Conservation (phyloP, 805 yeast species). For the Yamadazyma philogaea region DNA sequence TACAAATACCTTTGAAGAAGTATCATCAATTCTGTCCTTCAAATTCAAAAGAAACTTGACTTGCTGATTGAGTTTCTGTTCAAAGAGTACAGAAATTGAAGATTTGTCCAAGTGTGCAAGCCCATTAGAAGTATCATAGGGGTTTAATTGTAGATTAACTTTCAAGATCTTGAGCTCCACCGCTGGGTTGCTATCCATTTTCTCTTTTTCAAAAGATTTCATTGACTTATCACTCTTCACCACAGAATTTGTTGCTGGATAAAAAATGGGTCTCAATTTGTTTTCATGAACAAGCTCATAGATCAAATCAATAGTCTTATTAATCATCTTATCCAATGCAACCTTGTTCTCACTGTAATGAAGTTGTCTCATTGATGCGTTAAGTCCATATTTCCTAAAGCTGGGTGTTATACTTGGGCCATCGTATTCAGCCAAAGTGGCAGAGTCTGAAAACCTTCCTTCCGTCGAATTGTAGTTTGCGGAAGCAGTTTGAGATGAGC, state of each 20-base stretch:
- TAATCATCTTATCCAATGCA: conserved; percentile 60
- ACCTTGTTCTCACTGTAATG: conserved; percentile 72
- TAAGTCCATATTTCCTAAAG: conserved; percentile 22
- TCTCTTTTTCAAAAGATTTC: conserved; percentile 11
- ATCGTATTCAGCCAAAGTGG: conserved; percentile 27
- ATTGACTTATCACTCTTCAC: conserved; percentile 10
- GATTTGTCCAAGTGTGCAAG: conserved; percentile 60
- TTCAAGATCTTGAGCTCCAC: conserved; percentile 57
- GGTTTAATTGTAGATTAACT: conserved; percentile 54
- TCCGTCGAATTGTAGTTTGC: conserved; percentile 31
- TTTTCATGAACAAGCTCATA: conserved; percentile 55
- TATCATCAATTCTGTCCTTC: conserved; percentile 83
- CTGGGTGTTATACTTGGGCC: conserved; percentile 14
- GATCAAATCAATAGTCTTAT: conserved; percentile 49
- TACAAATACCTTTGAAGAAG: conserved; percentile 87
- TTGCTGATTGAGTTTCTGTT: conserved; percentile 62
- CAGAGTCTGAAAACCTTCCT: conserved; percentile 22
- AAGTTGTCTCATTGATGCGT: conserved; percentile 65
- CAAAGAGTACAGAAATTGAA: conserved; percentile 67
- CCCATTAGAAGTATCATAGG: conserved; percentile 30
- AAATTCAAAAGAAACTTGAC: conserved; percentile 66
- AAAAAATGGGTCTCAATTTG: conserved; percentile 55
- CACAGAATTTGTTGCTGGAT: conserved; percentile 43
- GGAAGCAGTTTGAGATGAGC: conserved; percentile 10
- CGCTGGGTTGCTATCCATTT: conserved; percentile 7